Evolutionary conservation across 2,329 filamentous ascomycete genomes (phyloP).

Genomic region (Leptographium lundbergii): DNA sequence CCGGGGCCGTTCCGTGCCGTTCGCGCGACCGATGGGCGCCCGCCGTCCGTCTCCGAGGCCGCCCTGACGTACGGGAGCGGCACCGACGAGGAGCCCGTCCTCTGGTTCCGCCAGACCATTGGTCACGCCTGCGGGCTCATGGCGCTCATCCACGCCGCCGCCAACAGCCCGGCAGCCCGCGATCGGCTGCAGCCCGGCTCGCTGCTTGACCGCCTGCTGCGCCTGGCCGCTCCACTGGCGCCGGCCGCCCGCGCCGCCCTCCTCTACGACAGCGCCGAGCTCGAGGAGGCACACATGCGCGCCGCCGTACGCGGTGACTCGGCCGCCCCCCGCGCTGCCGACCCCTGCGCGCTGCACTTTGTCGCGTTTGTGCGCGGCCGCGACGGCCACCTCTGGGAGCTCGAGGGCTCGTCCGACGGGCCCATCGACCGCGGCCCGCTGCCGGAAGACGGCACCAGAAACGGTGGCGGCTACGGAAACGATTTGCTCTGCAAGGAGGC

Average conservation of each 20-base stretch:
- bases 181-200: slow-evolving; percentile 38
- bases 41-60: slow-evolving; percentile 11
- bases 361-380: slow-evolving; percentile 65
- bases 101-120: slow-evolving; percentile 82
- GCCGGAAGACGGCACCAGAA: slow-evolving; percentile 3
- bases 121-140: slow-evolving; percentile 72
- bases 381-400: slow-evolving; percentile 58
- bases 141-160: slow-evolving; percentile 59
- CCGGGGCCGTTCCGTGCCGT: slow-evolving; percentile 43
- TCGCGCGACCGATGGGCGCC: slow-evolving; percentile 31
- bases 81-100: slow-evolving; percentile 45
- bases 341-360: slow-evolving; percentile 57
- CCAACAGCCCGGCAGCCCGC: slow-evolving; percentile 49
- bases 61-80: slow-evolving; percentile 38
- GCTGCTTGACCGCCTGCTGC: slow-evolving; percentile 45
- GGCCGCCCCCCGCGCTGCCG: slow-evolving; percentile 29
- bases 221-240: slow-evolving; percentile 47
- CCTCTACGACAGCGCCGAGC: slow-evolving; percentile 54
- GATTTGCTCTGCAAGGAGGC: background rate
- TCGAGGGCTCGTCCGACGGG: slow-evolving; percentile 64
- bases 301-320: slow-evolving; percentile 62
- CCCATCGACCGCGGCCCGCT: slow-evolving; percentile 54
- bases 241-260: slow-evolving; percentile 51
- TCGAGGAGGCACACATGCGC: slow-evolving; percentile 58
- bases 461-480: background rate